A percentile compares a stretch with the other conserved stretches of the same genome.
Conservation (phyloP, 768 basidiomycete genomes). For the Panaeolus papilionaceus region DNA sequence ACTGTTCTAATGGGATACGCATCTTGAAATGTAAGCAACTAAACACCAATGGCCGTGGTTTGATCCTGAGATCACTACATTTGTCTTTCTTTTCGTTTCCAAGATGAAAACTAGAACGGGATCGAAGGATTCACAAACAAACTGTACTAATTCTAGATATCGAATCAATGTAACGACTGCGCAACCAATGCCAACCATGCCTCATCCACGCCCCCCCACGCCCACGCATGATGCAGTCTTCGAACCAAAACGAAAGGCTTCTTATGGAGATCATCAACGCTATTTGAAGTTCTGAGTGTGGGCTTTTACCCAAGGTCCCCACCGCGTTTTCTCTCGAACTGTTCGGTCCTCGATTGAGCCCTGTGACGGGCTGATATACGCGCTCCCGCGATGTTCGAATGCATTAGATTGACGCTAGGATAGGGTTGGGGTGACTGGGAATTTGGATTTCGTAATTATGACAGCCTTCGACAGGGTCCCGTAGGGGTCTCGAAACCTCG, state of each 20-base stretch:
- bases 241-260: no score
- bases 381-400: not conserved
- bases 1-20: not conserved
- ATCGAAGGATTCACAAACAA: not conserved
- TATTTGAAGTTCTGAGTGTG: not conserved
- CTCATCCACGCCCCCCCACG: not conserved
- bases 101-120: not conserved
- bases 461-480: no score
- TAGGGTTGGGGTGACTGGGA: not conserved
- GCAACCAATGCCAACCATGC: conserved; percentile 4
- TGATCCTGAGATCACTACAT: not conserved
- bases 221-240: not conserved
- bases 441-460: not conserved
- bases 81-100: not conserved
- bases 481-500: no score
- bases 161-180: not conserved
- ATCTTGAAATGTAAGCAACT: no score
- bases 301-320: not conserved
- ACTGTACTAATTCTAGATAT: no score
- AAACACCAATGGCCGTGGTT: not conserved
- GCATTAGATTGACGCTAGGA: not conserved
- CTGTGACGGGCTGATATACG: not conserved
- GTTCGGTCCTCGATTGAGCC: not conserved
- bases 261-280: not conserved
- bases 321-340: not conserved